Base-by-base conservation (phyloP, 1,284 basidiomycete genomes). In the Porogramme epimiltina region DNA sequence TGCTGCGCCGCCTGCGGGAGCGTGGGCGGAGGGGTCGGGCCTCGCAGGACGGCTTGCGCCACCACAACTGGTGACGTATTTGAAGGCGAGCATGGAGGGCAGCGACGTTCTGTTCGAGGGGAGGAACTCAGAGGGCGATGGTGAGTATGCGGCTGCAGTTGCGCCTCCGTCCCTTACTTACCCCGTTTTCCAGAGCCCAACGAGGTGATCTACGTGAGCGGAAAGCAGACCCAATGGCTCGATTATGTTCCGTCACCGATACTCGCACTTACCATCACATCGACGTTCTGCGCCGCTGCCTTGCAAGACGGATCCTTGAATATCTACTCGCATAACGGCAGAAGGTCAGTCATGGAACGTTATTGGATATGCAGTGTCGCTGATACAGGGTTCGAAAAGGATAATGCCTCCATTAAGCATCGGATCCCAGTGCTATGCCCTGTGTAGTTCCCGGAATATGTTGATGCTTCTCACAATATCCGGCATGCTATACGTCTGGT, bases 221-320 rank as follows among this genome's bases (percentile, higher is more conserved):
- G 82, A 28, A 82, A 86, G 70, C 75, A 87, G 64, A 81, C 85
- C 6, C 80, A 89, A 47, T 98, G 95, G 95, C 68, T 95, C 46
- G 94, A 98, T 69, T 98, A 91, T 69, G 64, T 94, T 8, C 82
- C 90, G 1, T 81, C 81, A 0, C 85, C 87, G 5, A 83, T 84
- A 4, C 66, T 95, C 4, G 74, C 78, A 0, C 67, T 92, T 26
- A 84, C 84, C 1, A 84, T 85, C 0, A 89, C 90, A 0, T 65
- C 70, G 2, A 64, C 65, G 2, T 93, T 93, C 66, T 86, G 85
- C 56, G 94, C 91, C 2, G 88, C 82, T 2, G 89, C 84, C 0
- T 78, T 83, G 71, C 79, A 86, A 56, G 92, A 96, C 66, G 91
- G 90, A 0, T 79, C 79, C 3, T 71, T 97, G 18, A 81, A 80